Conservation (phyloP, 306 rosid genomes). For the Trifolium dubium region DNA sequence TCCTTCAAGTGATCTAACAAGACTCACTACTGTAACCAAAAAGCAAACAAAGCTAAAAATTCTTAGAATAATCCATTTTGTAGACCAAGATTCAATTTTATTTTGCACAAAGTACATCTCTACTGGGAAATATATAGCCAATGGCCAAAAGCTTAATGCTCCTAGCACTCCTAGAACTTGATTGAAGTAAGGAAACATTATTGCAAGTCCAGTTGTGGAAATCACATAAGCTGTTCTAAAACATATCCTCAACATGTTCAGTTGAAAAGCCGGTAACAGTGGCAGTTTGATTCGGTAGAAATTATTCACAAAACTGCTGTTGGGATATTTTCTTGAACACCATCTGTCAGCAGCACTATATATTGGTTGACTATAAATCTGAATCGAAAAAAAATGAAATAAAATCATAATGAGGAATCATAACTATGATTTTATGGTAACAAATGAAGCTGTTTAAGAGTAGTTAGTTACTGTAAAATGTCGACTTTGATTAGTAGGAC, state of each 20-base stretch:
- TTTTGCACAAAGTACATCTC: slow-evolving; percentile 84
- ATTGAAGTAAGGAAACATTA: slow-evolving; percentile 87
- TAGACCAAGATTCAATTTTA: slow-evolving; percentile 71
- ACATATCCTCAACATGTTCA: slow-evolving; percentile 63
- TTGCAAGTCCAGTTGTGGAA: slow-evolving; percentile 73
- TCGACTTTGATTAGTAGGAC: not conserved
- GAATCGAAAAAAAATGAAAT: slow-evolving; percentile 13
- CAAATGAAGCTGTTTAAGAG: not conserved
- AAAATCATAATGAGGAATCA: slow-evolving; percentile 3
- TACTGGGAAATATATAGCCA: slow-evolving; percentile 78
- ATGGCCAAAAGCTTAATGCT: slow-evolving; percentile 86
- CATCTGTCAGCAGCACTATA: slow-evolving; percentile 69
- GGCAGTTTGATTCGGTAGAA: slow-evolving; percentile 59
- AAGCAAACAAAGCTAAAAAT: slow-evolving; percentile 71
- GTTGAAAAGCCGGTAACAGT: slow-evolving; percentile 50
- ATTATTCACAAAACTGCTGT: slow-evolving; percentile 61
- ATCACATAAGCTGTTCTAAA: slow-evolving; percentile 72
- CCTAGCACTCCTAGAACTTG: slow-evolving; percentile 76
- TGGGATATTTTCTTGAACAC: slow-evolving; percentile 58
- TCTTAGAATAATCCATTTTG: slow-evolving; percentile 67
- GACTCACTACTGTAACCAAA: slow-evolving; percentile 56
- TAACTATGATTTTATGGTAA: slow-evolving; percentile 2
- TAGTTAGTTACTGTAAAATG: too few relatives aligned
- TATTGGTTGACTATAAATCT: slow-evolving; percentile 72
- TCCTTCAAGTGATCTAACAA: slow-evolving; percentile 77